Evolutionary conservation across 305 asterid genomes (phyloP).

Genomic region (Withania somnifera): DNA sequence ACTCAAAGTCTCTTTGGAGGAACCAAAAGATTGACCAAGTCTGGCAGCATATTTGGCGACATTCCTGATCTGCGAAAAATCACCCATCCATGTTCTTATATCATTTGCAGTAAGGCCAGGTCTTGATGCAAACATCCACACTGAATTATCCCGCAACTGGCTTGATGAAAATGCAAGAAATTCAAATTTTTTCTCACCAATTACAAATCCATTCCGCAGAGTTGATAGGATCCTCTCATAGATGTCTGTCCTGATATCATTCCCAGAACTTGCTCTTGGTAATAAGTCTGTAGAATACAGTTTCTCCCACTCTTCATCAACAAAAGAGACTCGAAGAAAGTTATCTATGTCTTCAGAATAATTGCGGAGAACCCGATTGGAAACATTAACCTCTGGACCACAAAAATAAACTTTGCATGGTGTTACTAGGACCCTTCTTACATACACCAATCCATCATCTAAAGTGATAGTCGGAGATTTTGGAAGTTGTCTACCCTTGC

Average conservation of each 20-base stretch:
- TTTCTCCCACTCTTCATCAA: slow-evolving; percentile 84
- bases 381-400: slow-evolving; percentile 77
- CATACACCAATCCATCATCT: slow-evolving; percentile 68
- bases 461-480: slow-evolving; percentile 41
- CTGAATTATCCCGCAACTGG: slow-evolving; percentile 76
- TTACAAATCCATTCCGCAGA: slow-evolving; percentile 47
- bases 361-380: slow-evolving; percentile 75
- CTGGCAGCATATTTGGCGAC: slow-evolving; percentile 93
- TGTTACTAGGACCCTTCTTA: slow-evolving; percentile 78
- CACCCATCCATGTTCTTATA: slow-evolving; percentile 85
- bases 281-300: slow-evolving; percentile 53
- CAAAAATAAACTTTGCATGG: slow-evolving; percentile 70
- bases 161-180: slow-evolving; percentile 94
- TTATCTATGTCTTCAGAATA: slow-evolving; percentile 39
- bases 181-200: slow-evolving; percentile 63
- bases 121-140: slow-evolving; percentile 88
- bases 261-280: slow-evolving; percentile 27
- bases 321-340: slow-evolving; percentile 85
- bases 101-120: slow-evolving; percentile 29
- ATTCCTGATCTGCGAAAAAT: slow-evolving; percentile 50
- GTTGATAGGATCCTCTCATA: slow-evolving; percentile 53
- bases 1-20: slow-evolving; percentile 67
- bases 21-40: slow-evolving; percentile 91
- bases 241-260: slow-evolving; percentile 39
- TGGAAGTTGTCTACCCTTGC: slow-evolving; percentile 25